phyloP scores from a whole-genome alignment of 1,139 yeast genomes.

The Pneumocystis sp. region DNA sequence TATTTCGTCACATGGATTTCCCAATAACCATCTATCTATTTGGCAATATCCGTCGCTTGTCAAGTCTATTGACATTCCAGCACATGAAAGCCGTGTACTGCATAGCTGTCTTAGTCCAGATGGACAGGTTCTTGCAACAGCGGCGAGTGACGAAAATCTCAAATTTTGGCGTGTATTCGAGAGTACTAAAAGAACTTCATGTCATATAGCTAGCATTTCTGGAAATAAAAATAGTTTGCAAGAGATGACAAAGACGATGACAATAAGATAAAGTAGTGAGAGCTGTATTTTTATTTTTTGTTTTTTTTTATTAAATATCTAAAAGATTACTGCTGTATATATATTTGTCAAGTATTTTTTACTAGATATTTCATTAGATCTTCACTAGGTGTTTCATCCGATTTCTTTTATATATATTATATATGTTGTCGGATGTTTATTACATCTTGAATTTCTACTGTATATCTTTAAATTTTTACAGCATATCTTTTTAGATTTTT shows the following conservation, averaged over 20 bases:
- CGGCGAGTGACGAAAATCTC: constrained; percentile 91
- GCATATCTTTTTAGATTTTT: neutral
- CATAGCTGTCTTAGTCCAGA: constrained; percentile 82
- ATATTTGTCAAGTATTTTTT: neutral
- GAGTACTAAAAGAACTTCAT: constrained; percentile 25
- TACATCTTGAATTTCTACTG: neutral
- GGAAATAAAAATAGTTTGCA: neutral
- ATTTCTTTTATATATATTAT: too few relatives aligned
- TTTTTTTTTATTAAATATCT: neutral
- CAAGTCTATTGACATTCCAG: constrained; percentile 77
- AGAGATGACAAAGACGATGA: constrained; percentile 2
- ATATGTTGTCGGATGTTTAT: neutral
- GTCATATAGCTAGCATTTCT: constrained; percentile 5
- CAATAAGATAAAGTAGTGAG: neutral
- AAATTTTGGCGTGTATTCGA: constrained; percentile 93
- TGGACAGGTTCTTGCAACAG: constrained; percentile 76
- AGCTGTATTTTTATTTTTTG: neutral
- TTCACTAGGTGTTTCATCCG: neutral
- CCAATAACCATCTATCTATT: constrained; percentile 67
- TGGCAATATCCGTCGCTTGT: constrained; percentile 69
- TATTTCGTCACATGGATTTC: constrained; percentile 89
- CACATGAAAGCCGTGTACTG: constrained; percentile 83
- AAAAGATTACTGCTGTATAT: neutral
- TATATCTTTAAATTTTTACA: neutral
- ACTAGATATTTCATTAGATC: neutral